Evolutionary conservation across 2,329 filamentous ascomycete species (phyloP).

Genomic region (Xylariaceae sp.): DNA sequence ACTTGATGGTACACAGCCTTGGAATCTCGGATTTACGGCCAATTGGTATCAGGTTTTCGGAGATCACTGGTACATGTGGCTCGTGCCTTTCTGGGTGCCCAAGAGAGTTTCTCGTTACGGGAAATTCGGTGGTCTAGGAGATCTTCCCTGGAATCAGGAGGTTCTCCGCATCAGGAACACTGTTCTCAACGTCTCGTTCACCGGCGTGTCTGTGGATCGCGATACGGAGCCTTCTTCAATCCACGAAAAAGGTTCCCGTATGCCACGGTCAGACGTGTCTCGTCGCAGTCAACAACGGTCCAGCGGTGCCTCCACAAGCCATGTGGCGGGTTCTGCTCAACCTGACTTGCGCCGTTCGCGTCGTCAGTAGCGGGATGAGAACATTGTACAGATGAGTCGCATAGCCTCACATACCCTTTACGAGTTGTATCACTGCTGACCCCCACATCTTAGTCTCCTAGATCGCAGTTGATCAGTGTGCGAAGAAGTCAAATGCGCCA

Average conservation of each 20-base stretch:
- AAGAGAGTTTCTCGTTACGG: conserved; percentile 14
- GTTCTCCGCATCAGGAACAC: background rate
- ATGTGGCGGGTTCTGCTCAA: conserved; percentile 1
- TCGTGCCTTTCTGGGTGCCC: conserved; percentile 12
- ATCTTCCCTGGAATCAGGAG: conserved; percentile 10
- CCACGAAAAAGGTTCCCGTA: conserved; percentile 6
- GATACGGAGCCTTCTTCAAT: conserved; percentile 5
- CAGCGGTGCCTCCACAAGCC: conserved; percentile 4
- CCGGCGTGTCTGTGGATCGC: conserved; percentile 3
- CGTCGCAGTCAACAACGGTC: conserved; percentile 7
- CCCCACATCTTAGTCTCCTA: no score
- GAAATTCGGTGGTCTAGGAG: conserved; percentile 11
- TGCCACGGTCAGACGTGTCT: conserved; percentile 4
- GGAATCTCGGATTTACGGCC: background rate
- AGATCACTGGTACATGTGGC: conserved; percentile 13
- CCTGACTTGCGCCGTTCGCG: background rate
- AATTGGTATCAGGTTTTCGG: conserved; percentile 4
- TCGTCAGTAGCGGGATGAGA: conserved; percentile 3
- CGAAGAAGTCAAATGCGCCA: background rate
- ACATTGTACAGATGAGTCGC: no score
- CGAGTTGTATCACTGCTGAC: no score
- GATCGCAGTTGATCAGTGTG: background rate
- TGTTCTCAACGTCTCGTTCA: background rate
- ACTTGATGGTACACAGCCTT: background rate
- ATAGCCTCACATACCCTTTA: no score